Evolutionary conservation across 2,329 filamentous ascomycete species (phyloP).

Genomic region (Knufia petricola): DNA sequence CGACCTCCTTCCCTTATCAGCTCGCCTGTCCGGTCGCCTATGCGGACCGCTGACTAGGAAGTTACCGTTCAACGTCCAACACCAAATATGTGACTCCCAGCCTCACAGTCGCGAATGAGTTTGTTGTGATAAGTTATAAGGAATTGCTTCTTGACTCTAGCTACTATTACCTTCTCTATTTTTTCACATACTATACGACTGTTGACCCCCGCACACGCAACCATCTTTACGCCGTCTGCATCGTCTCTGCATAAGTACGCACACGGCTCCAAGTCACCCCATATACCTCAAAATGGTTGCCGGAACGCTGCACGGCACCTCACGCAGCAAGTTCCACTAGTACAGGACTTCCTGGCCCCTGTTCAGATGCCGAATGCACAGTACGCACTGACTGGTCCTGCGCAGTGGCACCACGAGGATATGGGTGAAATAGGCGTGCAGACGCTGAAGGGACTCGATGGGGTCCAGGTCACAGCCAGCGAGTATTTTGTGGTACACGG

Average conservation of each 20-base stretch:
- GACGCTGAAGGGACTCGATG: not conserved
- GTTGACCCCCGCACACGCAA: not conserved
- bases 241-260: conserved; percentile 14
- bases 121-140: no score
- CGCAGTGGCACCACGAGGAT: conserved; percentile 9
- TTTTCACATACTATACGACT: no score
- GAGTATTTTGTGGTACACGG: conserved; percentile 11
- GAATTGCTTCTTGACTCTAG: no score
- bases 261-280: conserved; percentile 9
- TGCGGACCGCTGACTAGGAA: no score
- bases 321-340: conserved; percentile 6
- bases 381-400: conserved; percentile 7
- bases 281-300: conserved; percentile 8
- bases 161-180: no score
- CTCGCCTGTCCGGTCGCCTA: no score
- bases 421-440: conserved; percentile 4
- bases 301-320: conserved; percentile 11
- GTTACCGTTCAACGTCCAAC: no score
- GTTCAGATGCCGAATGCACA: conserved; percentile 6
- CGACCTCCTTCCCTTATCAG: no score
- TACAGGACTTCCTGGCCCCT: conserved; percentile 10
- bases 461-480: not conserved
- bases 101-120: no score
- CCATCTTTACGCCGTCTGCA: conserved; percentile 4
- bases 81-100: no score